Conservation (phyloP, 768 basidiomycete genomes). For the Tephrocybe rancida region DNA sequence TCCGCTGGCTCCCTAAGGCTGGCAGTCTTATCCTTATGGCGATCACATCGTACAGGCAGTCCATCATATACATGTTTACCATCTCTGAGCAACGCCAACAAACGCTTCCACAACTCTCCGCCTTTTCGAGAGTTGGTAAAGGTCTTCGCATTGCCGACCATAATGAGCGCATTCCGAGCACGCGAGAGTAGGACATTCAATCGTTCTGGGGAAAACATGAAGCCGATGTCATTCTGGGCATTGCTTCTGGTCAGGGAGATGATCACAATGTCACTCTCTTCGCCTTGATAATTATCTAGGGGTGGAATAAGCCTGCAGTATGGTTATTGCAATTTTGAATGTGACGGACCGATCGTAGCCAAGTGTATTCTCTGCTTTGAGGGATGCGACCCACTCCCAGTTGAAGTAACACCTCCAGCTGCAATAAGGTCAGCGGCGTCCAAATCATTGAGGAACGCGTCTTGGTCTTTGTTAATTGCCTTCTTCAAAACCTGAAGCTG, state of each 20-base stretch:
- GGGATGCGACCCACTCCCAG: constrained; percentile 36
- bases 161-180: constrained; percentile 64
- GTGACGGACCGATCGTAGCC: constrained; percentile 61
- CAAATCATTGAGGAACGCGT: constrained; percentile 65
- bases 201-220: constrained; percentile 71
- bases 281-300: constrained; percentile 84
- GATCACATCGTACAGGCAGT: constrained; percentile 59
- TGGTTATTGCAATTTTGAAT: too few species aligned
- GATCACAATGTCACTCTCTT: constrained; percentile 72
- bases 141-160: constrained; percentile 66
- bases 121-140: constrained; percentile 56
- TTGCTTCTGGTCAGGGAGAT: constrained; percentile 66
- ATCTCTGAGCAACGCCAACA: constrained; percentile 46
- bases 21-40: constrained; percentile 45
- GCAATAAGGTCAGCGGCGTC: constrained; percentile 59
- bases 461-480: constrained; percentile 44
- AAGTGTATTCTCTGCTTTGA: constrained; percentile 54
- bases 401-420: constrained; percentile 47
- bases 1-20: constrained; percentile 43
- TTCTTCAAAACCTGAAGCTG: constrained; percentile 56
- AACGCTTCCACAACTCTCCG: constrained; percentile 48
- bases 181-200: constrained; percentile 74
- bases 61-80: constrained; percentile 57
- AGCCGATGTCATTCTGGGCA: constrained; percentile 56
- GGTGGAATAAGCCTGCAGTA: too few species aligned